These are phyloP conservation scores for Capsicum baccatum DNA, from an alignment of 257 asterid species.

Conservation along the genomic window DNA sequence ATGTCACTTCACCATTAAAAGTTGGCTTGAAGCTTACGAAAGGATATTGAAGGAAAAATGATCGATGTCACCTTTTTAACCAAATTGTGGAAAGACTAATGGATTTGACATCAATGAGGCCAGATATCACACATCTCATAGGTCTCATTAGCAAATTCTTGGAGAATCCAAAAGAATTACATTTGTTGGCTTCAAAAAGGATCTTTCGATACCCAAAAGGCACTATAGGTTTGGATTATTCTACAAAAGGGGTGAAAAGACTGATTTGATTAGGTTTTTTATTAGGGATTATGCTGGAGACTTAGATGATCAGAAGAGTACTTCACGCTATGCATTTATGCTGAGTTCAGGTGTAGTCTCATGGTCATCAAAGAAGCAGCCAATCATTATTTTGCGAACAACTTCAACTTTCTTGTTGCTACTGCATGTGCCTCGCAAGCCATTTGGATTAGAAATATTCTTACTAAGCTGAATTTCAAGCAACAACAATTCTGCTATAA, in stretches of 20 bases:
- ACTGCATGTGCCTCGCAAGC: no score
- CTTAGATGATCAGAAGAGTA: neutral
- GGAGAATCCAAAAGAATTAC: no score
- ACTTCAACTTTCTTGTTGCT: no score
- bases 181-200: no score
- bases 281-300: conserved; percentile 21
- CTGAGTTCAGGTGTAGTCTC: neutral
- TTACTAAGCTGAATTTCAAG: no score
- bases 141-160: no score
- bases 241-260: neutral
- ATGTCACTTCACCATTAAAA: no score
- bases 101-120: neutral
- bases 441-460: no score
- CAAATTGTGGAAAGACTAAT: neutral
- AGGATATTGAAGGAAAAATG: neutral
- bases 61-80: neutral
- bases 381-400: no score
- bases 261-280: neutral
- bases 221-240: neutral
- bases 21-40: neutral
- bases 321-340: conserved; percentile 5
- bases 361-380: no score
- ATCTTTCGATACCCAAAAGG: neutral
- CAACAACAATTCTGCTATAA: no score
- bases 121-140: neutral